Base-by-base conservation (phyloP, 768 basidiomycete genomes). In the Kwoniella heveanensis region DNA sequence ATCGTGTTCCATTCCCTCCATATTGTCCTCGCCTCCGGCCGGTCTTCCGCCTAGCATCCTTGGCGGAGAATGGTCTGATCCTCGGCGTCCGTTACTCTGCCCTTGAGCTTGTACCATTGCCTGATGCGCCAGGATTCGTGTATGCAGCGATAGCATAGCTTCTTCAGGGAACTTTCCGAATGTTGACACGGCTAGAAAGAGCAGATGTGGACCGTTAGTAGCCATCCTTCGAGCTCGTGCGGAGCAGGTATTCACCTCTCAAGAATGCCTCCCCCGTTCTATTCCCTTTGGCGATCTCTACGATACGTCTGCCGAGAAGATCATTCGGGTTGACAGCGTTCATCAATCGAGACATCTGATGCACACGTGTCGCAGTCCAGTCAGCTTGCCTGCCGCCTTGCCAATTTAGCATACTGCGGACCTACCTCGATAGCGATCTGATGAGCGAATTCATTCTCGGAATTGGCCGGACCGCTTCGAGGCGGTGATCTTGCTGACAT, bases 151-250 rank as follows among this genome's bases (percentile, higher is more conserved):
- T 46, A 85, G 82, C 57, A 94, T 83, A 73, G 90, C 90, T 36
- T 87, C 85, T 74, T 87, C 86, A 74, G 88, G 84, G 76, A 94
- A 93, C 83, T 90, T 90, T 77, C 91, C 92, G 82, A 96, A 94
- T 30, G 88, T 82, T 66, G 83, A 85, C 32, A 89, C 88, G 69
- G 91, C 90, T 88, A 69, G 57, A 53, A 59, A 57, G 70, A 65
- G 13, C 25, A 54, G 39, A 36, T 54, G 39, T 44, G 22, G 32
- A 48, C n/a, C 3, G 44, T 37, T 48, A 9, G 9, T 21, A 32
- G 19, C 74, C 83, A 50, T 62, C n/a, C n/a, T n/a, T n/a, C n/a
- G n/a, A n/a, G n/a, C n/a, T n/a, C n/a, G n/a, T n/a, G n/a, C n/a
- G n/a, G n/a, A n/a, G n/a, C n/a, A n/a, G n/a, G n/a, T n/a, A n/a